Evolutionary conservation across 257 asterid genomes (phyloP), one percentile per base, ranked within the genome.

Genomic region (Nicotiana noctiflora): DNA sequence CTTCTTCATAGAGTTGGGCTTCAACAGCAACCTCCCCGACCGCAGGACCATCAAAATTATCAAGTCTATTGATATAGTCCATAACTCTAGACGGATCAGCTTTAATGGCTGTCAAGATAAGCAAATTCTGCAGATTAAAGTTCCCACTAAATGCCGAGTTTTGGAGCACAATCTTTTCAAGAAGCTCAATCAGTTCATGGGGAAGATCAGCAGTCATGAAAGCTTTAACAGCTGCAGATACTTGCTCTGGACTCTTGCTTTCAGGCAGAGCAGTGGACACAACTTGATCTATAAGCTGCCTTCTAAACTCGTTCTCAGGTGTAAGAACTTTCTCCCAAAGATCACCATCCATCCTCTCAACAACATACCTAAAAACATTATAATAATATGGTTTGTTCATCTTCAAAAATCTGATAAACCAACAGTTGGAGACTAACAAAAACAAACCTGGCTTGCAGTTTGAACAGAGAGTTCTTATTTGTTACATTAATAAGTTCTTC

Each of bases 211-310:
- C 99, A 21, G 98, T 93, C 98, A 96, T 96, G 86, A 96, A 96
- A 0, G 99, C 99, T 84, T 96, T 96, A 76, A 96, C 99, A 83
- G 99, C 98, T 44, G 99, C 99, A 83, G 98, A 96, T 82, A 96
- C 99, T 89, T 96, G 99, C 85, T 96, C 99, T 1, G 99, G 99
- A 84, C 98, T 94, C 92, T 96, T 94, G 97, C 99, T 96, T 88
- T 96, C 99, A 17, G 99, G 99, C 88, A 96, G 85, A 68, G 99
- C 99, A 90, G 99, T 95, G 76, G 99, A 95, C 49, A 95, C 98
- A 86, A 95, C 98, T 92, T 95, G 99, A 86, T 95, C 99, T 77
- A 95, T 96, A 82, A 95, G 97, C 91, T 91, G 90, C 87, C 99
- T 90, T 85, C 97, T 92, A 86, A 88, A 93, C 82, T 95, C 99